Conservation (phyloP, 768 basidiomycete species). For the Macrolepiota fuliginosa region DNA sequence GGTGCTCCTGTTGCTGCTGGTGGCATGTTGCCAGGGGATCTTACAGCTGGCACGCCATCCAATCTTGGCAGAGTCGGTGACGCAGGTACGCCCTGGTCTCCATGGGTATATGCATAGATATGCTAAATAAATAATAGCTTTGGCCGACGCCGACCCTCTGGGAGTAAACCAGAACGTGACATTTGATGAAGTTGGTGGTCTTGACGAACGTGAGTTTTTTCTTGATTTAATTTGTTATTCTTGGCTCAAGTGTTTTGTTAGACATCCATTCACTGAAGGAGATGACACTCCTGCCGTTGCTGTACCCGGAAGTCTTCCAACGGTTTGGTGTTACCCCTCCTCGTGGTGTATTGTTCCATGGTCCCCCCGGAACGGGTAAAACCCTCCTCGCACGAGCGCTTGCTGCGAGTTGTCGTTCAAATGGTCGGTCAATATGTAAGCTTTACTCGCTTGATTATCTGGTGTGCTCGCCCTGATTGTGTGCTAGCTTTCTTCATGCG, state of each 20-base stretch:
- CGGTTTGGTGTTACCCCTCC: conserved; percentile 93
- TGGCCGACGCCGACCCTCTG: conserved; percentile 94
- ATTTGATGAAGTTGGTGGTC: conserved; percentile 94
- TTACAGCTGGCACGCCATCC: conserved; percentile 76
- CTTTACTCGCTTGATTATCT: conserved; percentile 14
- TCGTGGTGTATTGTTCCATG: conserved; percentile 94
- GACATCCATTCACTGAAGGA: conserved; percentile 97
- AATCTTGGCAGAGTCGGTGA: conserved; percentile 86
- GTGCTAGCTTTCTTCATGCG: conserved; percentile 96
- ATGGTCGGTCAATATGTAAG: conserved; percentile 86
- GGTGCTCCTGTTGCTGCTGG: conserved; percentile 49
- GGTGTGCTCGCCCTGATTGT: neutral
- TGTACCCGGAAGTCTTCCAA: conserved; percentile 97
- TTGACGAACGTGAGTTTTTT: conserved; percentile 78
- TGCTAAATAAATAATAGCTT: conserved; percentile 41
- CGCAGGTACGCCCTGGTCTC: conserved; percentile 44
- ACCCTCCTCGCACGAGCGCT: conserved; percentile 92
- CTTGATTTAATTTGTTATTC: neutral
- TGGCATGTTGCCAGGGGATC: conserved; percentile 60
- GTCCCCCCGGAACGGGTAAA: conserved; percentile 98
- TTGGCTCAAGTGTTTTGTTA: conserved; percentile 26
- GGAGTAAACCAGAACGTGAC: conserved; percentile 92
- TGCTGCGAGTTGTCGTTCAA: conserved; percentile 86
- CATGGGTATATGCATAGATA: conserved; percentile 16
- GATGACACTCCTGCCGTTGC: conserved; percentile 93